Percentiles rank a stretch among this genome's conserved stretches.
Conservation (phyloP, 352 stramenopile genomes). For the Phytophthora gonapodyides region DNA sequence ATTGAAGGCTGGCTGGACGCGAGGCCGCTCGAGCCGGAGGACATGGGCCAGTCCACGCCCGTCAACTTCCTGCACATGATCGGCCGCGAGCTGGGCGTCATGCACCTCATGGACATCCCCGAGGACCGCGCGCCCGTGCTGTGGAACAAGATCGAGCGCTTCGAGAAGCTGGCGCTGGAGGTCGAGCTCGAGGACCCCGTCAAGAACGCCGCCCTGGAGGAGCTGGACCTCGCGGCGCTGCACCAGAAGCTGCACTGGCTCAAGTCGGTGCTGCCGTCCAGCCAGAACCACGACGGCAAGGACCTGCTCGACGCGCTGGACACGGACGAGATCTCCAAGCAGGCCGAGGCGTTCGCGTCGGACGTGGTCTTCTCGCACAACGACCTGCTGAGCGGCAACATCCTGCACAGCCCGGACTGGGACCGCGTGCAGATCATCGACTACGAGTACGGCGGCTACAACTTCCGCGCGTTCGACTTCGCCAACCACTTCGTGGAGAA, state of each 20-base stretch:
- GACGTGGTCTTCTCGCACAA: conserved; percentile 95
- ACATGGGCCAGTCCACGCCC: conserved; percentile 83
- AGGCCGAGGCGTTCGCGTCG: conserved; percentile 72
- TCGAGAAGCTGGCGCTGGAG: conserved; percentile 74
- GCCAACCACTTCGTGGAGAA: conserved; percentile 96
- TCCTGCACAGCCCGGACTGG: conserved; percentile 77
- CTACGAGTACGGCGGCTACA: conserved; percentile 95
- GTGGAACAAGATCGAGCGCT: conserved; percentile 83
- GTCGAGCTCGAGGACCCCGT: conserved; percentile 60
- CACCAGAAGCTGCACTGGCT: conserved; percentile 79
- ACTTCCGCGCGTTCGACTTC: conserved; percentile 94
- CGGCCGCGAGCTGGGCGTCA: conserved; percentile 80
- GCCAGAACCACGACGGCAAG: conserved; percentile 66
- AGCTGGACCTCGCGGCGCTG: conserved; percentile 64
- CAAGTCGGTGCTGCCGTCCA: conserved; percentile 81
- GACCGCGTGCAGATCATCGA: conserved; percentile 94
- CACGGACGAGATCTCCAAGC: conserved; percentile 76
- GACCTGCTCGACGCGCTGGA: conserved; percentile 54
- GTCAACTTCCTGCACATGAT: conserved; percentile 89
- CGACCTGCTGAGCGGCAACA: conserved; percentile 91
- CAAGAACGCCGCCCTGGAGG: conserved; percentile 60
- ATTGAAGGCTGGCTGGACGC: conserved; percentile 92
- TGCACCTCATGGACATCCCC: conserved; percentile 89
- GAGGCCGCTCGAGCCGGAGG: conserved; percentile 78
- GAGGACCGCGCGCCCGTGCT: conserved; percentile 63